These are phyloP conservation scores for Akebia trifoliata DNA, from an alignment of 164 flowering plant genomes.

Conservation along the genomic window DNA sequence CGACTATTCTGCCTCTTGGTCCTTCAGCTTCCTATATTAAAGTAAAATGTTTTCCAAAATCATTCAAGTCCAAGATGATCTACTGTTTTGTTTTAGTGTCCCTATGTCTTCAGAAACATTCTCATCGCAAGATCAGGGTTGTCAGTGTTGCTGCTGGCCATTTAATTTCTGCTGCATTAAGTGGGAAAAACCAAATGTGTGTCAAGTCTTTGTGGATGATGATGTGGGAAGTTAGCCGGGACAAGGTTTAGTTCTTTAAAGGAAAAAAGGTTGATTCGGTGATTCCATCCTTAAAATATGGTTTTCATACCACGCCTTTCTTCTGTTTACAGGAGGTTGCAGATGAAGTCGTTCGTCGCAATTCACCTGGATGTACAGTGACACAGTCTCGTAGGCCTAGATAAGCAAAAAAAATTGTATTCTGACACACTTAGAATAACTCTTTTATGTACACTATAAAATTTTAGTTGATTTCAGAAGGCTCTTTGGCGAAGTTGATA, in stretches of 20 bases:
- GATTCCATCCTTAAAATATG: neutral
- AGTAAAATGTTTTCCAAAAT: too few relatives aligned
- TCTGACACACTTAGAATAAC: conserved; percentile 10
- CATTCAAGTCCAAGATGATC: too few relatives aligned
- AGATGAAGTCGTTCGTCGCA: conserved; percentile 9
- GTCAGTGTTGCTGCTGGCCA: too few relatives aligned
- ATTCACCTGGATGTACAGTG: conserved; percentile 26
- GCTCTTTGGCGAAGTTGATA: conserved; percentile 10
- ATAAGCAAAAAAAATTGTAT: conserved; percentile 17
- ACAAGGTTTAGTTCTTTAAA: neutral
- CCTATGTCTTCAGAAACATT: too few relatives aligned
- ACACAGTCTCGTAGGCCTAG: conserved; percentile 4
- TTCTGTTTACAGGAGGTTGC: conserved; percentile 17
- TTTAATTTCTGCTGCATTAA: too few relatives aligned
- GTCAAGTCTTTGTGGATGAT: too few relatives aligned
- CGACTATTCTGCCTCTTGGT: too few relatives aligned
- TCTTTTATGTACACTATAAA: conserved; percentile 11
- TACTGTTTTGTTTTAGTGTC: too few relatives aligned
- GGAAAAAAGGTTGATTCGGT: neutral
- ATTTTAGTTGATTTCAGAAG: neutral
- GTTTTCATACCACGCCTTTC: neutral
- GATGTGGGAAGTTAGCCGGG: too few relatives aligned
- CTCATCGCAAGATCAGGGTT: too few relatives aligned
- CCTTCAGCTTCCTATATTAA: too few relatives aligned
- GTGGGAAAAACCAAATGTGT: too few relatives aligned